Evolutionary conservation across 2,329 filamentous ascomycete species (phyloP), one percentile per base, ranked within the genome.

Genomic region (Ophiosphaerella korrae): DNA sequence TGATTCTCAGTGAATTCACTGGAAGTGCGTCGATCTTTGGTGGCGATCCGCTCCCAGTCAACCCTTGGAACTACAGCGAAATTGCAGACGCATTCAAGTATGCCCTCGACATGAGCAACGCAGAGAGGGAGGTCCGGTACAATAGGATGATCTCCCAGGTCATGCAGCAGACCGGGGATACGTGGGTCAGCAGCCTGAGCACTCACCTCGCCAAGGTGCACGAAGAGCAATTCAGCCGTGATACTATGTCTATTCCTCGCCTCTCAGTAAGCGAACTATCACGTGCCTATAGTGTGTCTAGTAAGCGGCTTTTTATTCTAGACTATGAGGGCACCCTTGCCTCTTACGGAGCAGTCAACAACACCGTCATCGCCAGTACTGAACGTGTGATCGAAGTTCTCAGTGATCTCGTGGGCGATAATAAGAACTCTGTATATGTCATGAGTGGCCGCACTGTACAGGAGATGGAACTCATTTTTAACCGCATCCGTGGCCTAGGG

Each of bases 301-400:
- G 84, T 36, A 83, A 84, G 16, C 86, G 92, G 13, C 80, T 97
- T 2, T 94, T 97, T 73, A 87, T 97, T 58, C 80, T 97, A 38
- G 93, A 97, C 68, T 96, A 96, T 67, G 93, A 97, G 73, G 93
- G 92, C 38, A 97, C 93, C 0, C 79, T 97, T 7, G 90, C 94
- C 37, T 90, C 88, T 45, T 94, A 91, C 83, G 91, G 91, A 3
- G 89, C 90, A 0, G 88, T 91, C 48, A 89, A 86, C 53, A 88
- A 89, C 66, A 93, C 94, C 55, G 90, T 96, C 42, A 82, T 94
- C 14, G 88, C 90, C 43, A 95, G 89, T 58, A 92, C 92, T 2
- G 88, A 94, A 76, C 87, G 91, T 24, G 92, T 92, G 0, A 82
- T 96, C 40, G 89, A 92, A 53, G 86, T 91, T 0, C 75, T 97